These are phyloP conservation scores for Leptomonas pyrrhocoris DNA, from an alignment of 208 protist species.

Conservation along the genomic window DNA sequence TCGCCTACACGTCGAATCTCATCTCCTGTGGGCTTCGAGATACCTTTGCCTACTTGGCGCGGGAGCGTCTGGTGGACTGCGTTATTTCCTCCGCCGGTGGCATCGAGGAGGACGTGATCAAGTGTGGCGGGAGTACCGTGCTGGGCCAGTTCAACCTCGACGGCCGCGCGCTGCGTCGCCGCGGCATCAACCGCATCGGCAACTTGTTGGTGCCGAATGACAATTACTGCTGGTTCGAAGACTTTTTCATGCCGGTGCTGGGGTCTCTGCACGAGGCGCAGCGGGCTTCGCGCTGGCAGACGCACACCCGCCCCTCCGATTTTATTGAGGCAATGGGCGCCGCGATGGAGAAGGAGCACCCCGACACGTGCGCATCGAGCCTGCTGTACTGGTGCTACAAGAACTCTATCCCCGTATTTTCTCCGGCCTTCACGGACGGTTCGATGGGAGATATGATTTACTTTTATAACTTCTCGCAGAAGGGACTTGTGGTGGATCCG, in stretches of 20 bases:
- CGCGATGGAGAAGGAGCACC: constrained; percentile 60
- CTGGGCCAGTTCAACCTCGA: constrained; percentile 95
- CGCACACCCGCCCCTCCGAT: constrained; percentile 93
- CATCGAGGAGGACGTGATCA: constrained; percentile 99
- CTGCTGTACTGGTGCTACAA: constrained; percentile 98
- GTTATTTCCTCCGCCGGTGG: constrained; percentile 99
- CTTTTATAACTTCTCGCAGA: constrained; percentile 98
- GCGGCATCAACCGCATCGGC: constrained; percentile 98
- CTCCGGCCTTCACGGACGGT: constrained; percentile 98
- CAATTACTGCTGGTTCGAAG: constrained; percentile 99
- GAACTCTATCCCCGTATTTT: constrained; percentile 99
- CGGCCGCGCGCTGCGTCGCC: constrained; percentile 86
- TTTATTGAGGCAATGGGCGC: constrained; percentile 97
- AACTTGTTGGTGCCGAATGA: constrained; percentile 99
- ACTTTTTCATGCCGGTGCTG: constrained; percentile 99
- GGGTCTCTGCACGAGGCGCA: constrained; percentile 93
- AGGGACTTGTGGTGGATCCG: constrained; percentile 97
- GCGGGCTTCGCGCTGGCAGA: constrained; percentile 58
- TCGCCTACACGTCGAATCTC: constrained; percentile 99
- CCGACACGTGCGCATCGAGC: constrained; percentile 94
- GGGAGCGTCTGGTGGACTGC: constrained; percentile 96
- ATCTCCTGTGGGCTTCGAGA: constrained; percentile 99
- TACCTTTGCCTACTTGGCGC: constrained; percentile 96
- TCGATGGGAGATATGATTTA: constrained; percentile 99
- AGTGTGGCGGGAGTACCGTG: constrained; percentile 96